Base-by-base conservation (phyloP, 345 rosid species). In the Lagerstroemia speciosa region DNA sequence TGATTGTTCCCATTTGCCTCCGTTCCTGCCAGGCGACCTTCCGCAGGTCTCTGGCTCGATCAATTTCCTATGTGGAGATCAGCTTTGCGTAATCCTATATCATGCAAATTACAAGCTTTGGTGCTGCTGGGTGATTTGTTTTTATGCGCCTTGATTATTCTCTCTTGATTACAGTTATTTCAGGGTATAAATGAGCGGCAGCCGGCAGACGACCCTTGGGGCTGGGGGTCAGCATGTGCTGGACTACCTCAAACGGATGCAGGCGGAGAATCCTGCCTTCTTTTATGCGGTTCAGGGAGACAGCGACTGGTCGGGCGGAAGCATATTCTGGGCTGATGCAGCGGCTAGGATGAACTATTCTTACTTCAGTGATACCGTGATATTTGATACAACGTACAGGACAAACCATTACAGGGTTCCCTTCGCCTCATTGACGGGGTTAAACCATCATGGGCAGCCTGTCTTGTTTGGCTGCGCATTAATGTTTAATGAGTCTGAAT, bases 371-470 rank as follows among this genome's bases (percentile, higher is more conserved):
- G 96, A 90, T 30, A 57, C 93, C 0, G 75, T 90, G 38, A 71
- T 74, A 3, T 83, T 90, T 45, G 86, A 86, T 77, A 84, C 91
- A 10, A 67, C 77, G 0, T 88, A 85, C 72, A 76, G 75, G 67
- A 71, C 69, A 6, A 81, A 74, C 57, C 67, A 71, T 30, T 77
- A 77, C 48, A 82, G 74, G 70, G 79, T 86, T 20, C 96, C 96
- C 0, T 83, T 90, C 73, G 93, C 85, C 33, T 84, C 96, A 2
- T 86, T 90, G 64, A 80, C 87, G 0, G 96, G 96, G 45, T 30
- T 86, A 55, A 90, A 90, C 73, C 91, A 90, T 75, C 96, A 90
- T 34, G 87, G 86, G 10, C 91, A 84, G 60, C 93, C 96, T 6
- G 81, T 86, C 62, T 79, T 90, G 75, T 83, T 90, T 53, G 96